Conservation (phyloP, 352 stramenopile genomes). For the Phytophthora melonis region DNA sequence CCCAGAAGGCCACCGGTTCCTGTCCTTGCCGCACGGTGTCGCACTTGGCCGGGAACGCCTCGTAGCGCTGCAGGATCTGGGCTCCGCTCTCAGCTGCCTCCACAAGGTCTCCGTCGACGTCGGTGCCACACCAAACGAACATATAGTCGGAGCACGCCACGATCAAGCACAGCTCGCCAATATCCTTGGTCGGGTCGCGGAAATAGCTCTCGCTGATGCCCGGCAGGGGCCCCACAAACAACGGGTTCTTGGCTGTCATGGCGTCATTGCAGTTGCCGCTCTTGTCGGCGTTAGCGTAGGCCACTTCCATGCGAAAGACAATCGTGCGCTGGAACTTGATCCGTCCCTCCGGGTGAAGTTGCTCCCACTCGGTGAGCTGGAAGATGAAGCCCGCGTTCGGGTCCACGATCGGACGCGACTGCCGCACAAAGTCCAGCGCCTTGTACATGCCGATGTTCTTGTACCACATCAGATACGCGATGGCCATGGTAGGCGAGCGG, state of each 20-base stretch:
- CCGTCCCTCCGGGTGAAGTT: slow-evolving; percentile 60
- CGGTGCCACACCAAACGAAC: slow-evolving; percentile 83
- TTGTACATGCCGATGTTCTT: slow-evolving; percentile 85
- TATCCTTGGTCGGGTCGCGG: slow-evolving; percentile 62
- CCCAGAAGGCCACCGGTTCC: slow-evolving; percentile 78
- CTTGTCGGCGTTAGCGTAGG: slow-evolving; percentile 46
- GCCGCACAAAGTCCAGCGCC: slow-evolving; percentile 81
- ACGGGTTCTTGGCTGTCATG: slow-evolving; percentile 48
- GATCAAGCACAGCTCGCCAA: slow-evolving; percentile 70
- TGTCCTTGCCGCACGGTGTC: slow-evolving; percentile 78
- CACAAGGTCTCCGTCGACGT: slow-evolving; percentile 58
- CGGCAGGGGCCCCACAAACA: slow-evolving; percentile 68
- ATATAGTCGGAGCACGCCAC: slow-evolving; percentile 79
- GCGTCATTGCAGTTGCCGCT: slow-evolving; percentile 35
- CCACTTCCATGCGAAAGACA: slow-evolving; percentile 79
- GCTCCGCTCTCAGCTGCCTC: slow-evolving; percentile 70
- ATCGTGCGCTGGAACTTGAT: slow-evolving; percentile 62
- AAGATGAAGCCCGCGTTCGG: slow-evolving; percentile 92
- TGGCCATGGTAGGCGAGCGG: slow-evolving; percentile 87
- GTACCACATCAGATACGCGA: slow-evolving; percentile 92
- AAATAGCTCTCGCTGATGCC: slow-evolving; percentile 65
- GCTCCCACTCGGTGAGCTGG: slow-evolving; percentile 90
- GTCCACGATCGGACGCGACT: slow-evolving; percentile 79
- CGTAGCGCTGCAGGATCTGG: slow-evolving; percentile 76
- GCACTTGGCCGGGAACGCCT: slow-evolving; percentile 78